Evolutionary conservation across 768 basidiomycete species (phyloP).

Genomic region (Hirschioporus abietinus): DNA sequence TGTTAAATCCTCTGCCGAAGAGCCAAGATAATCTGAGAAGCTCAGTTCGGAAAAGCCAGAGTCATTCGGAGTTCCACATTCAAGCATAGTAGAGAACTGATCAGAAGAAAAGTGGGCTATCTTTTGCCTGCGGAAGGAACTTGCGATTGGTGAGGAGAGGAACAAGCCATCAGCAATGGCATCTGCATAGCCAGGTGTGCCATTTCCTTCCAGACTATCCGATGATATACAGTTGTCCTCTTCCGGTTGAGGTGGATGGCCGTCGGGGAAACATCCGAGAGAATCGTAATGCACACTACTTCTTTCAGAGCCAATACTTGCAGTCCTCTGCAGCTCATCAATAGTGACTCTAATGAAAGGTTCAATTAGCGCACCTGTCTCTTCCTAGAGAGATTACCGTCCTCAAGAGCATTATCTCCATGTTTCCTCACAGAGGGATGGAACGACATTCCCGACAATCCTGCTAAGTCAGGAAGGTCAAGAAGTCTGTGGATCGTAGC

Average conservation of each 20-base stretch:
- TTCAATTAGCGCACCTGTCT: background rate
- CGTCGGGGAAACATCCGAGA: background rate
- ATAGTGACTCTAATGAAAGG: background rate
- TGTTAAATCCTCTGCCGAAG: background rate
- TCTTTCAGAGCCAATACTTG: background rate
- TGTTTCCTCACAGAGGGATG: background rate
- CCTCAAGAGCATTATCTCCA: background rate
- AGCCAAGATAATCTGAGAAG: background rate
- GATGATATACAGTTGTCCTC: background rate
- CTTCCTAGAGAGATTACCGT: background rate
- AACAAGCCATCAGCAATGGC: background rate
- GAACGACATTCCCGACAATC: background rate
- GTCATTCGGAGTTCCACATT: background rate
- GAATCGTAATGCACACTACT: background rate
- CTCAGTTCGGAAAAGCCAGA: background rate
- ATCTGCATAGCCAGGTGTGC: background rate
- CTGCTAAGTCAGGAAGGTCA: constrained; percentile 1
- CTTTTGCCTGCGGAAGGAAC: background rate
- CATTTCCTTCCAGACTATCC: background rate
- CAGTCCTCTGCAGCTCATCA: background rate
- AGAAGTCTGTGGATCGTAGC: background rate
- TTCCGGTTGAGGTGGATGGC: background rate
- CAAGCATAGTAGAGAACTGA: background rate
- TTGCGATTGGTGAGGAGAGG: background rate
- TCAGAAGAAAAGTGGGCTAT: background rate